Conservation (phyloP, 805 yeast species). For the Kluyveromyces nonfermentans region DNA sequence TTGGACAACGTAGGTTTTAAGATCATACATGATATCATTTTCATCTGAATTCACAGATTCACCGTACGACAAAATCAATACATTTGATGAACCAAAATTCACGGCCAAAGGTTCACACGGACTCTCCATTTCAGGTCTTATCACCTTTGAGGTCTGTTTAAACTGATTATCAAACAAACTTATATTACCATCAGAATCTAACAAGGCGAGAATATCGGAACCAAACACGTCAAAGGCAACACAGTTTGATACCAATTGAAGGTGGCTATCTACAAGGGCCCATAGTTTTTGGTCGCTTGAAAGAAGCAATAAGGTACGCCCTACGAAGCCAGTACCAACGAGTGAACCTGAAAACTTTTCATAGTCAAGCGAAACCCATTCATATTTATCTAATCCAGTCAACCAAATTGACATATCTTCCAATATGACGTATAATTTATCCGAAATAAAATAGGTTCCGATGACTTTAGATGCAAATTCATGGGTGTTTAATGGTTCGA, state of each 20-base stretch:
- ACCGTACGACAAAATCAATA: slow-evolving; percentile 24
- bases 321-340: background rate
- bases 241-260: background rate
- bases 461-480: background rate
- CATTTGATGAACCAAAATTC: slow-evolving; percentile 11
- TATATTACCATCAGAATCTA: slow-evolving; percentile 3
- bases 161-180: background rate
- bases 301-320: background rate
- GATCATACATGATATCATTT: slow-evolving; percentile 22
- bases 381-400: background rate
- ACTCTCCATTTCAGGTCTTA: slow-evolving; percentile 22
- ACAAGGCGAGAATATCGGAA: background rate
- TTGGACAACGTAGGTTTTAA: slow-evolving; percentile 18
- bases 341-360: background rate
- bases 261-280: background rate
- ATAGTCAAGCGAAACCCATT: background rate
- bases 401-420: background rate
- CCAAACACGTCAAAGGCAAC: slow-evolving; percentile 3
- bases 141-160: slow-evolving; percentile 7
- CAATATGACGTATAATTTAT: background rate
- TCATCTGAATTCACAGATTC: slow-evolving; percentile 15
- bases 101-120: slow-evolving; percentile 25
- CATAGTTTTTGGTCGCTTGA: background rate
- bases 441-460: background rate
- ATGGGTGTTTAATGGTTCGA: background rate